phyloP scores from a whole-genome alignment of 1,139 yeast genomes.

The Pichia sp. region DNA sequence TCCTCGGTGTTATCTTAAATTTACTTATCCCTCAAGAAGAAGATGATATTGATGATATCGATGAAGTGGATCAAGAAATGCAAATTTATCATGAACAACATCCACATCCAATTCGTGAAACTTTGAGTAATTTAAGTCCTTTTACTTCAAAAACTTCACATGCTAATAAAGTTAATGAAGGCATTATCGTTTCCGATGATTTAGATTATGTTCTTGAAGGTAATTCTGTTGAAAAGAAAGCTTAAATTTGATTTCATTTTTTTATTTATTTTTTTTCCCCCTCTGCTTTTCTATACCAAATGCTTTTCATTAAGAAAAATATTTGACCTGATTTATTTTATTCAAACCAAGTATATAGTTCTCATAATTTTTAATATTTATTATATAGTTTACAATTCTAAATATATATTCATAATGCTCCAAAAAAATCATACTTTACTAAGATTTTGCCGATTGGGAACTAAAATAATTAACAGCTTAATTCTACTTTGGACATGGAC shows the following conservation, averaged over 20 bases:
- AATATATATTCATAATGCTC: too few species aligned
- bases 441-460: too few species aligned
- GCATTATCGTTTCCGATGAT: conserved; percentile 16
- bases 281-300: not conserved
- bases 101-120: conserved; percentile 18
- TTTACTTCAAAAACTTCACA: conserved; percentile 10
- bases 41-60: conserved; percentile 49
- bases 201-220: conserved; percentile 13
- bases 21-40: conserved; percentile 63
- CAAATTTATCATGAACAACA: conserved; percentile 13
- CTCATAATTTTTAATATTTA: too few species aligned
- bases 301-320: not conserved
- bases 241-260: not conserved
- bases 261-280: not conserved
- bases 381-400: too few species aligned
- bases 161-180: conserved; percentile 9
- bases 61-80: conserved; percentile 26
- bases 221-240: conserved; percentile 22
- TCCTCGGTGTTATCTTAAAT: conserved; percentile 68
- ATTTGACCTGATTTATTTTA: too few species aligned
- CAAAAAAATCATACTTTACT: too few species aligned
- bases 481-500: too few species aligned
- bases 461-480: too few species aligned
- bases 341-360: too few species aligned
- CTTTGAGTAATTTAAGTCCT: conserved; percentile 13